phyloP scores from a whole-genome alignment of 345 rosid genomes.

The Ricinus communis region DNA sequence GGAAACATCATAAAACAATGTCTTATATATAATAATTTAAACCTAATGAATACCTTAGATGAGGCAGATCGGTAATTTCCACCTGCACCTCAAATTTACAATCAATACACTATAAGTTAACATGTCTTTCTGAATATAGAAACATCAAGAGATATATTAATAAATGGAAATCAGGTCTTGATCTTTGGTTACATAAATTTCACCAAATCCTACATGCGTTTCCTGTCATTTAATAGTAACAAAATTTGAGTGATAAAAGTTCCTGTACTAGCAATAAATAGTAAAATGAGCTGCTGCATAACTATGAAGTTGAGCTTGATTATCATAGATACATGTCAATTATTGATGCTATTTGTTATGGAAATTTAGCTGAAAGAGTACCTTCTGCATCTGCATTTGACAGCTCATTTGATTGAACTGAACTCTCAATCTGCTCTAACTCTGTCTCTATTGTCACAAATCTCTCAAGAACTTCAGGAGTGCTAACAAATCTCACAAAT shows the following conservation, averaged over 20 bases:
- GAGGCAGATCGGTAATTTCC: constrained; percentile 40
- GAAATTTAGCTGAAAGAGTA: constrained; percentile 18
- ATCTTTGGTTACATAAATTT: too few species aligned
- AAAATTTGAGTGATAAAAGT: too few species aligned
- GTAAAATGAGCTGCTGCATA: too few species aligned
- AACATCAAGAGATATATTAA: too few species aligned
- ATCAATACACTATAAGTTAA: neutral
- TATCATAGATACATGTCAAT: too few species aligned
- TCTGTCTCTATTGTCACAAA: constrained; percentile 80
- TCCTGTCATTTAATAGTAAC: too few species aligned
- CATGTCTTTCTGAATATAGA: neutral
- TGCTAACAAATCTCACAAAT: constrained; percentile 86
- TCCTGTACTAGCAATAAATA: neutral
- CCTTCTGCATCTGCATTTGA: constrained; percentile 53
- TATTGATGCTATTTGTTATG: too few species aligned
- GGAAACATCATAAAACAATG: neutral
- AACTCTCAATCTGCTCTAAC: constrained; percentile 75
- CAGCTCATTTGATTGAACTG: constrained; percentile 58
- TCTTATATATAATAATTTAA: neutral
- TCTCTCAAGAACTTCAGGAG: constrained; percentile 98
- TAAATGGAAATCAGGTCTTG: too few species aligned
- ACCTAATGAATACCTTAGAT: constrained; percentile 48
- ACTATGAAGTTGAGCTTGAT: too few species aligned
- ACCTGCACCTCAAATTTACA: constrained; percentile 10
- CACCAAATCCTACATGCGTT: too few species aligned